A percentile compares a stretch with the other conserved stretches of the same genome.
Evolutionary conservation across 306 rosid species (phyloP).

Genomic region (Lathyrus oleraceus): DNA sequence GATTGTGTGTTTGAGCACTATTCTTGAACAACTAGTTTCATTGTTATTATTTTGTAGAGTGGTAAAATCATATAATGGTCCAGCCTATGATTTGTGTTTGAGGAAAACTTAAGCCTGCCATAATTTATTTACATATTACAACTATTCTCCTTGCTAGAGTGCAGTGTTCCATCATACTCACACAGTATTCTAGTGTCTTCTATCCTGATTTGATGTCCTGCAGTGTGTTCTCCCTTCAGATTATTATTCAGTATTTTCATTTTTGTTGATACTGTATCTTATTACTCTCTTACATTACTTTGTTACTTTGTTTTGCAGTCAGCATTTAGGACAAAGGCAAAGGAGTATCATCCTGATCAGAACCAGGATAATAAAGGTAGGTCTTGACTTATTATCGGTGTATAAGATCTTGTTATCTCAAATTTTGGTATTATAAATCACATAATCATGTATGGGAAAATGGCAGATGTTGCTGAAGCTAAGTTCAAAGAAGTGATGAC

Average conservation of each 20-base stretch:
- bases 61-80: neutral
- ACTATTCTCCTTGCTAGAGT: conserved; percentile 2
- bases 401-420: conserved; percentile 12
- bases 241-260: conserved; percentile 22
- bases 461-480: conserved; percentile 85
- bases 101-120: conserved; percentile 1
- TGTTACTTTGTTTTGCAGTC: conserved; percentile 54
- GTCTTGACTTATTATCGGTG: conserved; percentile 24
- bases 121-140: conserved; percentile 8
- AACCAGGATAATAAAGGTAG: conserved; percentile 86
- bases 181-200: neutral
- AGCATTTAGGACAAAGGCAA: conserved; percentile 90
- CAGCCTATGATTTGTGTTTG: neutral
- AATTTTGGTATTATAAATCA: conserved; percentile 27
- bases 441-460: conserved; percentile 15
- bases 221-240: conserved; percentile 7
- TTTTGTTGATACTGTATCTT: neutral
- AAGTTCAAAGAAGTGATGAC: conserved; percentile 93
- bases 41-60: conserved; percentile 3
- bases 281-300: neutral
- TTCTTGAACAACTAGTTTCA: conserved; percentile 28
- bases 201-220: conserved; percentile 23
- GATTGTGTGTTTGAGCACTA: conserved; percentile 21
- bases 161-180: neutral
- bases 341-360: conserved; percentile 94